A percentile compares a stretch with the other conserved stretches of the same genome.
phyloP scores from a whole-genome alignment of 2,329 filamentous ascomycete species.

The Ascochyta lentis region DNA sequence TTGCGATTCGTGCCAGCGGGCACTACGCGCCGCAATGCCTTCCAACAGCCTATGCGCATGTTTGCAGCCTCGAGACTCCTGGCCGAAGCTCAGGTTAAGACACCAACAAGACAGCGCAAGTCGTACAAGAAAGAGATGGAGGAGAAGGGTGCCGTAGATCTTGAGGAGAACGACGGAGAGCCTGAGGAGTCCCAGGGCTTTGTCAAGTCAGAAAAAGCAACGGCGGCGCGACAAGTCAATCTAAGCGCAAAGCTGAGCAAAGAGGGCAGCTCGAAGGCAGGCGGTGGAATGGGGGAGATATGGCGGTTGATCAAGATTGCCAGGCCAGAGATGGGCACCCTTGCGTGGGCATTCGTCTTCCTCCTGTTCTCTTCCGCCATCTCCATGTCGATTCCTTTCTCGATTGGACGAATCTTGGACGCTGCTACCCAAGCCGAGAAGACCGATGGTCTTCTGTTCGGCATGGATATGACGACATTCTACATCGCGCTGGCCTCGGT shows the following conservation, averaged over 20 bases:
- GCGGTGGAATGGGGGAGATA: conserved; percentile 72
- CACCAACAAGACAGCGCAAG: conserved; percentile 30
- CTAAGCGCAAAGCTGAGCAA: conserved; percentile 86
- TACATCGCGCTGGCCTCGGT: conserved; percentile 78
- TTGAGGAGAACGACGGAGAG: conserved; percentile 51
- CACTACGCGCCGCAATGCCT: conserved; percentile 35
- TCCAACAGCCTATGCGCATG: conserved; percentile 33
- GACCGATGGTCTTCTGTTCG: conserved; percentile 75
- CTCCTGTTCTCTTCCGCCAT: conserved; percentile 89
- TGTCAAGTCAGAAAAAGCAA: conserved; percentile 79
- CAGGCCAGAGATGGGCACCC: conserved; percentile 78
- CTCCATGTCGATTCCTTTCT: conserved; percentile 96
- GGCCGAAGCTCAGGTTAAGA: conserved; percentile 32
- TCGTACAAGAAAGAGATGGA: conserved; percentile 51
- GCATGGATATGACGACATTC: conserved; percentile 84
- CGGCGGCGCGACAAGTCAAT: conserved; percentile 87
- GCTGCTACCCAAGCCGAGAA: conserved; percentile 77
- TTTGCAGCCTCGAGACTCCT: conserved; percentile 39
- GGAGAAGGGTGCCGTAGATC: conserved; percentile 43
- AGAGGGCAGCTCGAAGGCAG: conserved; percentile 52
- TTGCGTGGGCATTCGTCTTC: conserved; percentile 82
- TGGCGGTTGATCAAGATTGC: conserved; percentile 90
- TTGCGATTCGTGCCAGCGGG: conserved; percentile 24
- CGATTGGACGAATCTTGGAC: conserved; percentile 94
- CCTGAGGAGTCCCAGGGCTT: conserved; percentile 70